Base-by-base conservation (phyloP, 2,329 filamentous ascomycete genomes). In the Elsinoe batatas region DNA sequence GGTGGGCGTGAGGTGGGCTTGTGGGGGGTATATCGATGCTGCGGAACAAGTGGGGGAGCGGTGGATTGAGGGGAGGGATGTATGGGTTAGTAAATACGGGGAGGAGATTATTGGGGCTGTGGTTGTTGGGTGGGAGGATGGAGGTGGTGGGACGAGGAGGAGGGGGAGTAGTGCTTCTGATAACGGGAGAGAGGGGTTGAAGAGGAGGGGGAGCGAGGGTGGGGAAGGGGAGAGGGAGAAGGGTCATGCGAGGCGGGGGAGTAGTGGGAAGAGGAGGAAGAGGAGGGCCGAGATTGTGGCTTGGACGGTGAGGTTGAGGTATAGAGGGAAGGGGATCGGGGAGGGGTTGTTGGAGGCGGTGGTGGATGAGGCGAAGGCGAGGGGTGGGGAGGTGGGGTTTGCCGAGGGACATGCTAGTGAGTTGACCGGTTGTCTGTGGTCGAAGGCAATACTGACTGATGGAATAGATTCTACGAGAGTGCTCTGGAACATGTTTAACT, bases 351-450 rank as follows among this genome's bases (percentile, higher is more conserved):
- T 95, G 47, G 79, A 85, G 61, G 85, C 87, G 62, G 88, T 86
- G 1, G 82, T 91, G 2, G 76, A 77, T 56, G 68, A 85, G 55
- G 84, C 85, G 58, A 79, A 79, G 62, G 82, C 83, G 68, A 80
- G 79, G 64, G 85, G 85, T 57, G 87, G 87, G 40, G 79, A 79
- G 57, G 74, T 91, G 53, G 81, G 83, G 2, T 94, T 95, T 68
- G 87, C 85, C 5, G 73, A 77, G 53, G 81, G 87, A 61, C 89
- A 95, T 74, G 88, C 87, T 43, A 89, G 91, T 77, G 82, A 69
- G 75, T 74, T 33, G 15, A 15, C 18, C 1, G 53, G 3, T 12
- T n/a, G 11, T 38, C 3, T 44, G 6, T 22, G 15, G 15, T 2
- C 6, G 54, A 26, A 3, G 18, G 22, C 11, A 15, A 18, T 5